Percentiles rank a stretch among this genome's conserved stretches.
Evolutionary conservation across 495 filamentous ascomycete genomes (phyloP).

Genomic region (Tuber brumale): DNA sequence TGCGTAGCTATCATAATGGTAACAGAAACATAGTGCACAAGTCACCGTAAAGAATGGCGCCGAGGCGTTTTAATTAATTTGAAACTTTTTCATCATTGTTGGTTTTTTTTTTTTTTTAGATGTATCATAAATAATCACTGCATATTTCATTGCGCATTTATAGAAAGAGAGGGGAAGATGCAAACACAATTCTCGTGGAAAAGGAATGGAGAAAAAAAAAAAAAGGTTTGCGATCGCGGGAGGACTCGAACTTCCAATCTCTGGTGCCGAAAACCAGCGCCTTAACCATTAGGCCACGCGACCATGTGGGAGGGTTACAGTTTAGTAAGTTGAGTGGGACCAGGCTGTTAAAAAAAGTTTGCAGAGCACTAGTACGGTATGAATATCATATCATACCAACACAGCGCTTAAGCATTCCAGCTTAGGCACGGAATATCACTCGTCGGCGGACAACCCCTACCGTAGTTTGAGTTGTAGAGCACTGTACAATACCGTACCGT

Average conservation of each 20-base stretch:
- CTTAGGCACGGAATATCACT: too few species aligned
- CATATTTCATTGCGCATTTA: neutral
- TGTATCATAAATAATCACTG: neutral
- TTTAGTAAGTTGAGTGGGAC: neutral
- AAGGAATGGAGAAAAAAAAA: neutral
- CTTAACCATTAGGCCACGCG: constrained; percentile 50
- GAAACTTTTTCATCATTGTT: neutral
- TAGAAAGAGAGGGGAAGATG: neutral
- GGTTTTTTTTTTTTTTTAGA: neutral
- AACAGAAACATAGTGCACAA: neutral
- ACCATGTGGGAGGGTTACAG: constrained; percentile 7
- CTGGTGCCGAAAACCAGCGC: constrained; percentile 50
- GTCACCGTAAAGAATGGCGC: neutral
- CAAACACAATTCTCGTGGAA: neutral
- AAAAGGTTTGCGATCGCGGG: constrained; percentile 38
- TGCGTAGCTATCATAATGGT: neutral
- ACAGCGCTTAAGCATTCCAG: too few species aligned
- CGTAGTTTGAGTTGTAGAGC: too few species aligned
- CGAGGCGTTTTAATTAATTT: neutral
- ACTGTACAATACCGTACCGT: too few species aligned
- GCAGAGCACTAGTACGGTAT: too few species aligned
- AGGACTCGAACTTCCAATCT: constrained; percentile 51
- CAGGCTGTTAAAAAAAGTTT: neutral
- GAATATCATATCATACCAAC: too few species aligned
- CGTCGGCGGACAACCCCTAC: too few species aligned